Percentiles rank a stretch among this genome's conserved stretches.
Conservation (phyloP, 805 yeast species). For the Metschnikowia similis region DNA sequence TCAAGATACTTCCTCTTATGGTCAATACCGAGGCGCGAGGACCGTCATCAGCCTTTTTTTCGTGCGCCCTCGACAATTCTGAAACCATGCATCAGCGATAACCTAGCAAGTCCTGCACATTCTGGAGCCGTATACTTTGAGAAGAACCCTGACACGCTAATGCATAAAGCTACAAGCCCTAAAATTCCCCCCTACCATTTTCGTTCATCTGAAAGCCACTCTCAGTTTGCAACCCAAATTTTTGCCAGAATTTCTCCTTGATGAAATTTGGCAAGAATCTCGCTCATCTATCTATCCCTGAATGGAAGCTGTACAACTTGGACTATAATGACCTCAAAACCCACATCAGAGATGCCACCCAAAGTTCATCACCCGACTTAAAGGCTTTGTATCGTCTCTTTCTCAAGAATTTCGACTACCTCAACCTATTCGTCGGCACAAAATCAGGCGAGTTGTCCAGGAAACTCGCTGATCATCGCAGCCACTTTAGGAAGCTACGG, state of each 20-base stretch:
- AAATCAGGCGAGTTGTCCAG: slow-evolving; percentile 61
- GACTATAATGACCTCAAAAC: slow-evolving; percentile 76
- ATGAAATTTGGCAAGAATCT: slow-evolving; percentile 90
- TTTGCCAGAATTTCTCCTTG: not conserved
- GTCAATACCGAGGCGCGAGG: not conserved
- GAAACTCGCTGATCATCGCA: slow-evolving; percentile 36
- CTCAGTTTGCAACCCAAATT: not conserved
- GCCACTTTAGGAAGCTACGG: slow-evolving; percentile 15
- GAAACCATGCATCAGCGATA: not conserved
- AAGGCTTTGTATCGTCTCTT: slow-evolving; percentile 36
- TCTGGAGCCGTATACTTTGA: not conserved
- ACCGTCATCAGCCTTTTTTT: not conserved
- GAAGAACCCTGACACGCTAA: not conserved
- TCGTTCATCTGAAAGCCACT: not conserved
- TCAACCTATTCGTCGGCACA: slow-evolving; percentile 59
- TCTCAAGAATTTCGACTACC: slow-evolving; percentile 55
- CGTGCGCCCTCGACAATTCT: not conserved
- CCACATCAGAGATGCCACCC: slow-evolving; percentile 57
- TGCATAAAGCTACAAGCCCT: not conserved
- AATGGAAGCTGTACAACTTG: slow-evolving; percentile 81
- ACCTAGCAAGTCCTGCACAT: not conserved
- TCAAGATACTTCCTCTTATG: not conserved
- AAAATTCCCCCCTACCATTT: not conserved
- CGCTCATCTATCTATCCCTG: slow-evolving; percentile 71
- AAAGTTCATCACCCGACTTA: slow-evolving; percentile 24